Conservation (phyloP, 208 protist species). For the Crithidia expoeki region DNA sequence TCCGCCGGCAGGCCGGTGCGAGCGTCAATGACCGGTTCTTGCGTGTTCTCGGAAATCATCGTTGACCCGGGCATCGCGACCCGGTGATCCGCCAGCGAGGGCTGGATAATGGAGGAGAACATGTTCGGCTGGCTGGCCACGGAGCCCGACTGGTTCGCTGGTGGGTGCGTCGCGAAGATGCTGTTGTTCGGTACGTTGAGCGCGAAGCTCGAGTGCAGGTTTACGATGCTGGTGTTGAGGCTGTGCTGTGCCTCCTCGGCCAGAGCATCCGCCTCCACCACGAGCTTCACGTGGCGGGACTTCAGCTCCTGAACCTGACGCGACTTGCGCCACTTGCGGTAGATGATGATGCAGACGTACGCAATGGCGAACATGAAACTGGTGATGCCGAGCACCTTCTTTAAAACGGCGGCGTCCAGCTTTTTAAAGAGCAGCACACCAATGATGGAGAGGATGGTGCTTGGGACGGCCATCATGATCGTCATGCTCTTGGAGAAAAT, state of each 20-base stretch:
- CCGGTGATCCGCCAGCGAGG: not conserved
- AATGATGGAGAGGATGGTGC: constrained; percentile 47
- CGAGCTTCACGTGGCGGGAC: constrained; percentile 42
- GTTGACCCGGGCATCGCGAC: constrained; percentile 16
- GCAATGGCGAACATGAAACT: constrained; percentile 46
- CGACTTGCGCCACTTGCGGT: constrained; percentile 37
- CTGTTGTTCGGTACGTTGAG: constrained; percentile 46
- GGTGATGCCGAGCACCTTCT: constrained; percentile 50
- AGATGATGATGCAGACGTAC: constrained; percentile 48
- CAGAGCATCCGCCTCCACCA: constrained; percentile 48
- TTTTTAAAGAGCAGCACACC: constrained; percentile 49
- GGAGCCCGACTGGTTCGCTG: not conserved
- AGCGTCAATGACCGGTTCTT: constrained; percentile 19
- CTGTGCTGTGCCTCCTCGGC: constrained; percentile 46
- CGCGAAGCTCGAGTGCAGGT: constrained; percentile 51
- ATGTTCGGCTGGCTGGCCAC: constrained; percentile 7
- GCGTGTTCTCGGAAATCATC: constrained; percentile 18
- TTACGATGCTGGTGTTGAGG: constrained; percentile 40
- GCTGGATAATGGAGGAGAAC: not conserved
- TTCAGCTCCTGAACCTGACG: constrained; percentile 40
- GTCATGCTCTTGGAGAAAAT: constrained; percentile 63
- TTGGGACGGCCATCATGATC: constrained; percentile 62
- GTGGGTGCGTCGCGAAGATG: constrained; percentile 28
- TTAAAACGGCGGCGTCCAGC: constrained; percentile 28
- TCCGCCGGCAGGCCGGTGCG: constrained; percentile 41